Percentiles rank a stretch among this genome's conserved stretches.
Evolutionary conservation across 163 green algal genomes (phyloP).

Genomic region (Scenedesmus sp.): DNA sequence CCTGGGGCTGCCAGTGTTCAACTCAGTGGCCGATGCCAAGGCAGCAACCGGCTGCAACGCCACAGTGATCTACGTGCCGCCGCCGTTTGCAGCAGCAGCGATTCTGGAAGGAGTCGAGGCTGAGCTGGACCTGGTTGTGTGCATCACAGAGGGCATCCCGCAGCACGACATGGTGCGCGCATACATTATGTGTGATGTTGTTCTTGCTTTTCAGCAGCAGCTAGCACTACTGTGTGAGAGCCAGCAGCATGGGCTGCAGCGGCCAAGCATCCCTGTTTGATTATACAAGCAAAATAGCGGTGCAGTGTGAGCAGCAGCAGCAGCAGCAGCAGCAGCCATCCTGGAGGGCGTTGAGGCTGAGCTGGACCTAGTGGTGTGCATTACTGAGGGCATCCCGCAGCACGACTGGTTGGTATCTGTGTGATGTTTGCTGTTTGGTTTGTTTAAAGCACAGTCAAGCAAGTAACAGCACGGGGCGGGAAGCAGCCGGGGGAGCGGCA

Average conservation of each 20-base stretch:
- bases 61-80: constrained; percentile 97
- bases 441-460: no score
- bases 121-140: constrained; percentile 97
- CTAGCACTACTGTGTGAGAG: not conserved
- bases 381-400: constrained; percentile 98
- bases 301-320: not conserved
- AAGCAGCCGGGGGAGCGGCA: no score
- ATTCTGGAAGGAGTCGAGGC: constrained; percentile 96
- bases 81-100: constrained; percentile 92
- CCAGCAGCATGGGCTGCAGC: not conserved
- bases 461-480: no score
- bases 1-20: constrained; percentile 97
- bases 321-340: constrained; percentile 87
- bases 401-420: constrained; percentile 88
- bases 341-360: constrained; percentile 92
- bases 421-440: no score
- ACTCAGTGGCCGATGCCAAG: constrained; percentile 88
- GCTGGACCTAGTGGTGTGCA: constrained; percentile 97
- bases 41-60: constrained; percentile 89
- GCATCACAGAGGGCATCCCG: constrained; percentile 99
- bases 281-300: not conserved
- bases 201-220: not conserved
- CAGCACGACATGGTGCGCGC: constrained; percentile 94
- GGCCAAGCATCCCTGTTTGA: not conserved
- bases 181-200: not conserved